Evolutionary conservation across 2,329 filamentous ascomycete genomes (phyloP), one percentile per base, ranked within the genome.

Genomic region (Epichloe sp.): DNA sequence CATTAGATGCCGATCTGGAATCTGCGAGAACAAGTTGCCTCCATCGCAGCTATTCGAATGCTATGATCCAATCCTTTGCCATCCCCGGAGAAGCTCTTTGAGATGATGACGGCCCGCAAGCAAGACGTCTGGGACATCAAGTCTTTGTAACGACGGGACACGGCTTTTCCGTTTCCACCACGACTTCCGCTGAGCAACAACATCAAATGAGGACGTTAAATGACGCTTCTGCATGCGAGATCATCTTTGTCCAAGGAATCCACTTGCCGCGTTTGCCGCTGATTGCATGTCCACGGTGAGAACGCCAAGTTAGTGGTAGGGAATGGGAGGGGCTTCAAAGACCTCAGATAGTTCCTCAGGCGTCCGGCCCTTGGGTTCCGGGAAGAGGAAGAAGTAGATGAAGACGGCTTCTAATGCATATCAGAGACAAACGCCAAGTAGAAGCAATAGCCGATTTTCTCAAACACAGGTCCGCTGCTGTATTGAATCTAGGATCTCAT

Each of bases 121-220:
- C 0, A 68, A 59, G 0, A 72, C 64, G 6, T 73, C 65, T 0
- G 63, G 60, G 0, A 64, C 63, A 3, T 75, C 66, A 11, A 72
- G 62, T 7, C 59, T 59, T 15, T 66, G 63, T 0, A 75, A 55
- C 0, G 62, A 57, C 0, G 65, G 65, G 0, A 73, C 63, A 4
- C 68, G 65, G 7, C 67, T 71, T 0, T 57, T 5, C 58, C 51
- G 0, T 60, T 60, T 1, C 58, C 63, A 2, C 54, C 54, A 3
- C 63, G 53, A 56, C 65, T 52, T 5, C 66, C 68, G n/a, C 68
- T 71, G 3, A 75, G 59, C 54, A 74, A 66, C 71, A 71, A 74
- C 59, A 73, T 76, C 10, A 74, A 58, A 52, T 77, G 77, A 1
- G 75, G 75, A 4, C 74, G 58, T 51, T 77, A 76, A 12, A 78